phyloP scores from a whole-genome alignment of 192 early-diverging fungal genomes.

The Entrophospora sp. region DNA sequence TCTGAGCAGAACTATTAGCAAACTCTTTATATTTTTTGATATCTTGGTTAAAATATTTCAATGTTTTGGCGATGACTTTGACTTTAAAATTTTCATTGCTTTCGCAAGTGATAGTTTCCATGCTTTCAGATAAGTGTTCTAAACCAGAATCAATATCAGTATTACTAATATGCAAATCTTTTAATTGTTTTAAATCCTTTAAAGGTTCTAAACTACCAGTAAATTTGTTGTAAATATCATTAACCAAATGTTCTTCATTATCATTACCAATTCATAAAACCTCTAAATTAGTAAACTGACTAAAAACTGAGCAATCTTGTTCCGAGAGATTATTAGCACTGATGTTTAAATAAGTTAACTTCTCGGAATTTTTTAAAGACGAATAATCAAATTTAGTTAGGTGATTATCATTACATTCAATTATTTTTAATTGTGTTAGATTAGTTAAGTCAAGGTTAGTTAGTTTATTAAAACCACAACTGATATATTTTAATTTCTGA shows the following conservation, averaged over 20 bases:
- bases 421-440: no score
- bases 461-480: neutral
- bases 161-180: neutral
- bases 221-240: neutral
- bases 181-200: neutral
- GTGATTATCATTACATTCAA: no score
- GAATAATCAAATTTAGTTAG: no score
- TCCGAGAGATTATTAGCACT: neutral
- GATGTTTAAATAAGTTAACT: neutral
- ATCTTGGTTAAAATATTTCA: no score
- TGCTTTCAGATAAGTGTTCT: neutral
- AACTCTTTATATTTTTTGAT: no score
- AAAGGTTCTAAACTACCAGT: neutral
- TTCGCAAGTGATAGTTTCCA: no score
- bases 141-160: slow-evolving; percentile 1
- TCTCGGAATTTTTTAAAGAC: neutral
- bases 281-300: neutral
- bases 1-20: no score
- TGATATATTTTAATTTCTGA: neutral
- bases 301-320: neutral
- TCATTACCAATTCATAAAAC: neutral
- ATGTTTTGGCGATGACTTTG: no score
- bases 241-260: neutral
- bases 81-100: no score
- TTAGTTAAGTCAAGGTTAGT: neutral